Evolutionary conservation across 192 early-diverging fungal species (phyloP).

Genomic region (Martensiomyces pterosporus): DNA sequence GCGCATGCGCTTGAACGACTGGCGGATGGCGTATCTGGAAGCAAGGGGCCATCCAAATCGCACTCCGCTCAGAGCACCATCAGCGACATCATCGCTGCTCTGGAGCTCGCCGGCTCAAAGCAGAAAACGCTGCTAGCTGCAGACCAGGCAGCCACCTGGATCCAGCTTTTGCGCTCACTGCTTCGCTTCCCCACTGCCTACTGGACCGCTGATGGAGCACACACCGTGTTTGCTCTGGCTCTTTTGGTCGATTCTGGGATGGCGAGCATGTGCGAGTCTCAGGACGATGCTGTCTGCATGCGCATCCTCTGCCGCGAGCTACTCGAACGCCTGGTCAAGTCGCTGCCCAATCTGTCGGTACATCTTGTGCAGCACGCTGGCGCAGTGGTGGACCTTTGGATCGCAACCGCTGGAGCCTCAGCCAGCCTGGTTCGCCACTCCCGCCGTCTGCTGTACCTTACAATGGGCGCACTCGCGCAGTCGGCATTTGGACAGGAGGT

Average conservation of each 20-base stretch:
- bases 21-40: no score
- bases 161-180: constrained; percentile 16
- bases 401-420: background rate
- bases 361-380: constrained; percentile 4
- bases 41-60: background rate
- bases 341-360: constrained; percentile 1
- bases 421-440: constrained; percentile 7
- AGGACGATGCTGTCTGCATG: constrained; percentile 5
- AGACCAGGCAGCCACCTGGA: constrained; percentile 12
- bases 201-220: constrained; percentile 21
- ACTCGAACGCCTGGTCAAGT: constrained; percentile 14
- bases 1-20: background rate
- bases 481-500: constrained; percentile 8
- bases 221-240: constrained; percentile 19
- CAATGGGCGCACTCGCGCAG: constrained; percentile 14
- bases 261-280: background rate
- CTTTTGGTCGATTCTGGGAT: constrained; percentile 21
- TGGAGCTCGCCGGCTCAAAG: background rate
- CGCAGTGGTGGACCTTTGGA: constrained; percentile 15
- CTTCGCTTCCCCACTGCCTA: constrained; percentile 27
- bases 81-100: background rate
- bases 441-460: constrained; percentile 9
- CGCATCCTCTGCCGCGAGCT: constrained; percentile 7
- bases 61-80: background rate
- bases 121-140: constrained; percentile 1